phyloP scores from a whole-genome alignment of 2,329 filamentous ascomycete species.

The Xylaria digitata region DNA sequence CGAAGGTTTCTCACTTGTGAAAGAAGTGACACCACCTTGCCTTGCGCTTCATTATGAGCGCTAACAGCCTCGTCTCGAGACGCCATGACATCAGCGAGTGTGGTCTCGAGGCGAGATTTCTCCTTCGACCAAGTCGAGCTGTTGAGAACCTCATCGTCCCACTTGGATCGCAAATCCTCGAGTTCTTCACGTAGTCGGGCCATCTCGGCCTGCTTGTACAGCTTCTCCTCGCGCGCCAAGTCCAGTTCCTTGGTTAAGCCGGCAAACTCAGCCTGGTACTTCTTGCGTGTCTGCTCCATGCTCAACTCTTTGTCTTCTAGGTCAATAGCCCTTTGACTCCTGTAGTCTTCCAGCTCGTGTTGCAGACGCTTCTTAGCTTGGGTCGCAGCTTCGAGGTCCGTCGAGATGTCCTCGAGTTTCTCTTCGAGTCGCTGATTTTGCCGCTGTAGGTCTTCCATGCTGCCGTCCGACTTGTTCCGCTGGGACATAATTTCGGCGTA shows the following conservation, averaged over 20 bases:
- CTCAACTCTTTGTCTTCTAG: slow-evolving; percentile 96
- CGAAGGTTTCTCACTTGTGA: slow-evolving; percentile 89
- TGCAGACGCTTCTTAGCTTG: slow-evolving; percentile 95
- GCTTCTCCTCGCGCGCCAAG: slow-evolving; percentile 88
- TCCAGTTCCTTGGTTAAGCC: slow-evolving; percentile 92
- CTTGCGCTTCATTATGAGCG: slow-evolving; percentile 94
- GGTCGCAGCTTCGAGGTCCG: slow-evolving; percentile 84
- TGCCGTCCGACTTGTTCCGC: slow-evolving; percentile 86
- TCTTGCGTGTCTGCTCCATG: slow-evolving; percentile 96
- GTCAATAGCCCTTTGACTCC: slow-evolving; percentile 92
- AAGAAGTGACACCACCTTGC: slow-evolving; percentile 89
- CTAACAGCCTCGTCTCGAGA: slow-evolving; percentile 94
- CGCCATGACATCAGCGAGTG: slow-evolving; percentile 85
- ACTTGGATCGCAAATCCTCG: slow-evolving; percentile 93
- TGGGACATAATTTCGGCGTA: slow-evolving; percentile 92
- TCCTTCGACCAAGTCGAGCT: slow-evolving; percentile 99
- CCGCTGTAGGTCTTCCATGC: slow-evolving; percentile 89
- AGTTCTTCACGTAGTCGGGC: slow-evolving; percentile 92
- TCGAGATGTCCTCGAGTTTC: slow-evolving; percentile 88
- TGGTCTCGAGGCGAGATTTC: slow-evolving; percentile 90
- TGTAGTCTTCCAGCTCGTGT: slow-evolving; percentile 97
- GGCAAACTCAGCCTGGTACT: slow-evolving; percentile 94
- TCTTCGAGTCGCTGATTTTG: slow-evolving; percentile 92
- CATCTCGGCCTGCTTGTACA: slow-evolving; percentile 87
- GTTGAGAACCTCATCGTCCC: slow-evolving; percentile 98